phyloP scores from a whole-genome alignment of 768 basidiomycete species.

The Chalciporus piperatus region DNA sequence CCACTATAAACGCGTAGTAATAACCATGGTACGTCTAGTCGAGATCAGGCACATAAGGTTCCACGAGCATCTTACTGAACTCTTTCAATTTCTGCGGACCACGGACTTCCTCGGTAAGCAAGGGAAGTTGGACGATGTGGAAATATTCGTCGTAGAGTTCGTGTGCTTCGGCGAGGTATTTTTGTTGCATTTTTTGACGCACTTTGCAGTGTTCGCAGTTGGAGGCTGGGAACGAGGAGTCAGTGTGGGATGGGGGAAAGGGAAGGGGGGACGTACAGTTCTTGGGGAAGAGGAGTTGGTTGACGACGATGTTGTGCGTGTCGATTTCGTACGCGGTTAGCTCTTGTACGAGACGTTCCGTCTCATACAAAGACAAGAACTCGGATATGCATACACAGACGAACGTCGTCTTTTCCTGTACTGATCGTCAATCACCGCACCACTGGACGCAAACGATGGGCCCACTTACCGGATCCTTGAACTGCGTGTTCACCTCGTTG shows the following conservation, averaged over 20 bases:
- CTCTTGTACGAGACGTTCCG: conserved; percentile 96
- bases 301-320: conserved; percentile 98
- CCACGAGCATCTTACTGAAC: conserved; percentile 89
- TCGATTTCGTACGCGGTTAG: conserved; percentile 93
- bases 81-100: conserved; percentile 91
- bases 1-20: not conserved
- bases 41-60: conserved; percentile 61
- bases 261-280: conserved; percentile 53
- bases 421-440: not conserved
- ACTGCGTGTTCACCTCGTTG: conserved; percentile 98
- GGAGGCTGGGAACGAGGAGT: conserved; percentile 52
- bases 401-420: conserved; percentile 95
- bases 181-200: conserved; percentile 96
- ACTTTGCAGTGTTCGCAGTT: conserved; percentile 96
- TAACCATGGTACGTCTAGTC: conserved; percentile 18
- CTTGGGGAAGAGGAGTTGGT: conserved; percentile 94
- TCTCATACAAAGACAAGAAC: conserved; percentile 97
- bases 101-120: conserved; percentile 95
- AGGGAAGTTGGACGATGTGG: conserved; percentile 90
- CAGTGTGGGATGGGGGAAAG: not conserved
- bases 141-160: conserved; percentile 98
- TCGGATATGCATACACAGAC: conserved; percentile 99
- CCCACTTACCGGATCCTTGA: conserved; percentile 89
- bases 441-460: not conserved
- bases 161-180: conserved; percentile 93